These are phyloP conservation scores for Toxoplasma gondii DNA, from an alignment of 169 alveolate species.

Conservation along the genomic window DNA sequence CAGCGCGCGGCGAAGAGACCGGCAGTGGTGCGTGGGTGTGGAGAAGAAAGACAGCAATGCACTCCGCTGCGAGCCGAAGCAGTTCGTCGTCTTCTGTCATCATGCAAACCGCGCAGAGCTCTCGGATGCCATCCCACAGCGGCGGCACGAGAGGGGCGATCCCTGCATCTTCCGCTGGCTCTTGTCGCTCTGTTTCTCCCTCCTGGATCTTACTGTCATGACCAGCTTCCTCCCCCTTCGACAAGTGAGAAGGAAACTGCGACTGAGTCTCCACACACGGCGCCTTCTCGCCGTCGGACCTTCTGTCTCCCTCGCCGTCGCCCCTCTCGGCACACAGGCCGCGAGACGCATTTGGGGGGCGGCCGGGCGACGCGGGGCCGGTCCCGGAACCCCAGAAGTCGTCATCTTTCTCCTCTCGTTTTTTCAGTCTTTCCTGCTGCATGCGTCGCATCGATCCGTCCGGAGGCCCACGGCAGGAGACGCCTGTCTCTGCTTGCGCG, in stretches of 20 bases:
- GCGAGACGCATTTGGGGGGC: too few relatives aligned
- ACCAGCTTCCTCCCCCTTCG: not conserved
- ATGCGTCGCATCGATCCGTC: too few relatives aligned
- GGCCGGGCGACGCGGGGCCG: too few relatives aligned
- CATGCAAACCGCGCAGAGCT: not conserved
- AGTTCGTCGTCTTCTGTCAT: slow-evolving; percentile 22
- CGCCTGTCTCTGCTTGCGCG: too few relatives aligned
- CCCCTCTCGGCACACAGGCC: too few relatives aligned
- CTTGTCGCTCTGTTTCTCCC: not conserved
- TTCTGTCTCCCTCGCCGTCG: not conserved
- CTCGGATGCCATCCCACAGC: not conserved
- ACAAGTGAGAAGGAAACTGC: not conserved
- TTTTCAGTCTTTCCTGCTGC: not conserved
- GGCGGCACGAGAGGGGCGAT: not conserved
- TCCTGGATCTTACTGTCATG: not conserved
- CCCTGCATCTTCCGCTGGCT: not conserved
- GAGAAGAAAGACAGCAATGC: slow-evolving; percentile 21
- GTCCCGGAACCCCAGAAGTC: too few relatives aligned
- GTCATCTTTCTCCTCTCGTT: too few relatives aligned
- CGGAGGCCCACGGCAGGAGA: too few relatives aligned
- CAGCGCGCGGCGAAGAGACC: not conserved
- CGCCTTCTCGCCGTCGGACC: not conserved
- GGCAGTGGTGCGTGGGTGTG: slow-evolving; percentile 25
- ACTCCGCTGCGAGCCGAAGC: slow-evolving; percentile 10
- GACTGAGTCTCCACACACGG: not conserved